Evolutionary conservation across 1,284 basidiomycete species (phyloP), one percentile per base, ranked within the genome.

Genomic region (Volvariella volvacea): DNA sequence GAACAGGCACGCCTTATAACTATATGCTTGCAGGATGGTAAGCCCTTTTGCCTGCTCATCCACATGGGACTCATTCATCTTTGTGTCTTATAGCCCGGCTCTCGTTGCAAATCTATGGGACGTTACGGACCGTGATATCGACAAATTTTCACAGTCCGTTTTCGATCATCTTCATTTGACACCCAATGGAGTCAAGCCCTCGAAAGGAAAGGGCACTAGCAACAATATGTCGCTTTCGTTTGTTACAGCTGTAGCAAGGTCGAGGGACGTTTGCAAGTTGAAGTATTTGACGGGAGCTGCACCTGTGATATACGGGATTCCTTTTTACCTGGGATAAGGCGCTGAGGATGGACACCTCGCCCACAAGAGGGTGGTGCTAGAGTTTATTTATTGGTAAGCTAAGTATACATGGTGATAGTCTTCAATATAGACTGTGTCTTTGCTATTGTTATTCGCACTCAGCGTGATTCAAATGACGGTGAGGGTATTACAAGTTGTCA

Each of bases 21-120:
- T 99, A 99, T 61, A 88, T 97, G 83, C 61, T 96, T n/a, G 92
- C 87, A 31, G 95, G 94, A 52, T 93, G 92, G 92, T 94, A 55
- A 57, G 90, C 74, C 8, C 17, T 9, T 28, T 22, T 45, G 9
- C 19, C 14, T 42, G 34, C 22, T 19, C 10, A 39, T 42, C 36
- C 12, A 3, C 25, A 3, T 17, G 39, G 14, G 36, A 38, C 25
- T 31, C 20, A 41, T 20, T 52, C 4, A 52, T 44, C 7, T 25
- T 22, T 28, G 12, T 36, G 30, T 16, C 22, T 40, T 46, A 12
- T 54, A 94, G 92, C 51, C 95, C 96, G 3, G 87, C 91, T 1
- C 73, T 99, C 39, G 81, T 97, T 10, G 96, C 89, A 0, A 97
- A 95, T 58, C 67, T 99, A 14, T 99, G 96, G 95, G 95, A 99